Evolutionary conservation across 768 basidiomycete genomes (phyloP), one percentile per base, ranked within the genome.

Genomic region (Calocybe gangraenosa): DNA sequence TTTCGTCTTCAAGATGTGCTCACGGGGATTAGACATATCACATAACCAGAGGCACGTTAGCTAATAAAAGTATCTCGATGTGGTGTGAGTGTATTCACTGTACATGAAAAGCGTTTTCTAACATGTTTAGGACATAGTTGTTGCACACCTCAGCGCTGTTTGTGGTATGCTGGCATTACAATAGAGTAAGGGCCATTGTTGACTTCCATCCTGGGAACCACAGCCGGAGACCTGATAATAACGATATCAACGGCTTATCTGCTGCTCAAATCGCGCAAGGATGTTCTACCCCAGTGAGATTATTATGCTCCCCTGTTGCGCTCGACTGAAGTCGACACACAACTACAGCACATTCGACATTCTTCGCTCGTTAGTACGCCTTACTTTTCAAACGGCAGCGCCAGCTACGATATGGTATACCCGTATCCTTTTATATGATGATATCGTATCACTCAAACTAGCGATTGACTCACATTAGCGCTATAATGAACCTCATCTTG

Each of bases 401-500:
- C 65, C 66, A 10, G 64, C 66, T 33, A 56, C 63, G 14, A 11
- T 67, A 21, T 67, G 65, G 64, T 66, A 43, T n/a, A 54, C 36
- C 11, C 28, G 8, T 3, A 3, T n/a, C n/a, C n/a, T n/a, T n/a
- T n/a, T 28, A 6, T 11, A 28, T 28, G 25, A 5, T 28, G 25
- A 28, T 28, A 28, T 28, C 25, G 25, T 6, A 6, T 5, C 6
- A 28, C 25, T 28, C 25, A 5, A 28, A 28, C 25, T 28, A 11
- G 11, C 6, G 6, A 28, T 21, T 17, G 31, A 40, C 20, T n/a
- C 13, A 36, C 33, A 7, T 3, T 31, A 67, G 64, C 48, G 62
- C 66, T 21, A 57, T 64, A 58, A 58, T 67, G 37, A 65, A 65
- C 43, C 53, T 67, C 20, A 57, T 65, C 14, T 63, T 66, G 36